Percentiles rank a stretch among this genome's conserved stretches.
Evolutionary conservation across 2,329 filamentous ascomycete species (phyloP).

Genomic region (Alternaria triticimaculans): DNA sequence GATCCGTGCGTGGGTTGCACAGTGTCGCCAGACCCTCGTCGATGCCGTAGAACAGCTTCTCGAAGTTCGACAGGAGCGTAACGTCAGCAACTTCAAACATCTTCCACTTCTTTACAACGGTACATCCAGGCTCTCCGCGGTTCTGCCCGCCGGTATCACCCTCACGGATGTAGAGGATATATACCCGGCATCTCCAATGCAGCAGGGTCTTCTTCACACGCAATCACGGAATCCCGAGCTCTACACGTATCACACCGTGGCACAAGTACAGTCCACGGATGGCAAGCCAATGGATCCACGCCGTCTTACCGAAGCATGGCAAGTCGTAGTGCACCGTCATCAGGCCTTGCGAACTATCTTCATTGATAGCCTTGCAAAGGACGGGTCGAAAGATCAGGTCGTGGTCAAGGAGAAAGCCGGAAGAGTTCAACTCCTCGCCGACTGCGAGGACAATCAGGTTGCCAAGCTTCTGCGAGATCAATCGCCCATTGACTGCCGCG

Average conservation of each 20-base stretch:
- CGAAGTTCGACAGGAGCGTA: conserved; percentile 32
- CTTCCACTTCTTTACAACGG: conserved; percentile 43
- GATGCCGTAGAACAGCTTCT: conserved; percentile 41
- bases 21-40: conserved; percentile 37
- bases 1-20: conserved; percentile 39
- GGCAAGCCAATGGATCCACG: conserved; percentile 26
- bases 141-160: conserved; percentile 25
- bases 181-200: conserved; percentile 42
- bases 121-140: conserved; percentile 25
- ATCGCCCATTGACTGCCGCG: conserved; percentile 34
- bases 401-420: conserved; percentile 39
- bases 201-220: conserved; percentile 39
- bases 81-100: conserved; percentile 38
- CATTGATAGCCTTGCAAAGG: conserved; percentile 43
- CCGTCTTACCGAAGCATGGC: conserved; percentile 43
- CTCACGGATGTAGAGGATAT: conserved; percentile 37
- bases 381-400: conserved; percentile 42
- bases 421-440: conserved; percentile 31
- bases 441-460: conserved; percentile 29
- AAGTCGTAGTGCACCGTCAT: conserved; percentile 44
- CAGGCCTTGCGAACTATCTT: conserved; percentile 42
- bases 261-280: conserved; percentile 34
- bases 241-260: conserved; percentile 41
- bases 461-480: conserved; percentile 26
- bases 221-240: conserved; percentile 39